These are phyloP conservation scores for Apiospora marii DNA, from an alignment of 2,329 filamentous ascomycete genomes.

Conservation along the genomic window DNA sequence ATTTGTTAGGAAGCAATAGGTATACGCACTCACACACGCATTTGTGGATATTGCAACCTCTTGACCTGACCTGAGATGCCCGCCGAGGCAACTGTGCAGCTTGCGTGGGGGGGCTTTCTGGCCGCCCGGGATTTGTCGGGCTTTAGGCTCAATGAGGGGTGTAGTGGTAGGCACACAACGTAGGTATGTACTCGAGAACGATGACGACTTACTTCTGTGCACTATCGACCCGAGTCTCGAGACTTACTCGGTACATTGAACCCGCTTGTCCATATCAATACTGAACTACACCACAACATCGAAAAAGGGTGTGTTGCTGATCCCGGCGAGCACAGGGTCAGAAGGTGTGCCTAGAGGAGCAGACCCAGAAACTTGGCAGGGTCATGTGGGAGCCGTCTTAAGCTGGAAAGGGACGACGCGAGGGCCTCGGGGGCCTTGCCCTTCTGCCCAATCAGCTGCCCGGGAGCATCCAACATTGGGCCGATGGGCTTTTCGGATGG, in stretches of 20 bases:
- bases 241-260: not conserved
- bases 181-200: not conserved
- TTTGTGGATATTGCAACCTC: not conserved
- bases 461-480: not conserved
- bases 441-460: not conserved
- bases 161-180: not conserved
- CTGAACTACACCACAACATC: not conserved
- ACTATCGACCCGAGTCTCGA: not conserved
- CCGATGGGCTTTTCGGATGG: slow-evolving; percentile 1
- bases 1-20: not conserved
- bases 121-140: slow-evolving; percentile 2
- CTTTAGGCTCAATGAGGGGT: not conserved
- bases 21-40: not conserved
- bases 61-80: not conserved
- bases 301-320: not conserved
- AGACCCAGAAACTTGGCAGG: slow-evolving; percentile 13
- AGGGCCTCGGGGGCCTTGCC: not conserved
- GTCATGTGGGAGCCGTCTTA: slow-evolving; percentile 7
- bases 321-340: not conserved
- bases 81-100: slow-evolving; percentile 3
- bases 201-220: not conserved
- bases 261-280: not conserved
- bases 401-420: not conserved
- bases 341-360: slow-evolving; percentile 5
- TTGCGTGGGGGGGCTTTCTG: slow-evolving; percentile 7